These are phyloP conservation scores for Olyra latifolia DNA, from an alignment of 176 grass and related monocot species.

Conservation along the genomic window DNA sequence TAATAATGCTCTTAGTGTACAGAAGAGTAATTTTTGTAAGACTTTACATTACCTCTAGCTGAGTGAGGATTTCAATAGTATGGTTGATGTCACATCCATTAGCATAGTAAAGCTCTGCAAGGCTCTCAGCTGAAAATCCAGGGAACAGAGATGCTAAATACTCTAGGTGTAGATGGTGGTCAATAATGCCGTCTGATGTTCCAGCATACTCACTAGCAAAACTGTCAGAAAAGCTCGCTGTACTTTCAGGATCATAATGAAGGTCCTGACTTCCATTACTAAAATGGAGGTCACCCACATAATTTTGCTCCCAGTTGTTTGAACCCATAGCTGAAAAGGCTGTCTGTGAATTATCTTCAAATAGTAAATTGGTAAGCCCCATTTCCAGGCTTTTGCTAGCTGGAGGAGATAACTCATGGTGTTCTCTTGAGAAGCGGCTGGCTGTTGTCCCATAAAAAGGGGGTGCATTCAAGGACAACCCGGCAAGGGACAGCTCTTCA, in stretches of 20 bases:
- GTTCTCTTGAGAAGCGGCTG: conserved; percentile 44
- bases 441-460: conserved; percentile 50
- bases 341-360: conserved; percentile 55
- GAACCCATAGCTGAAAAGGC: conserved; percentile 48
- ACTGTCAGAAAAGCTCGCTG: conserved; percentile 49
- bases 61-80: conserved; percentile 80
- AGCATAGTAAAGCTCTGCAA: conserved; percentile 81
- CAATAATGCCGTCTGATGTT: conserved; percentile 42
- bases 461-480: conserved; percentile 68
- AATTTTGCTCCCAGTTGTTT: conserved; percentile 67
- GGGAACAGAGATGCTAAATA: conserved; percentile 82
- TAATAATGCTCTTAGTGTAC: background rate
- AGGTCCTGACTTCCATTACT: conserved; percentile 49
- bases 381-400: conserved; percentile 45
- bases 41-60: conserved; percentile 82
- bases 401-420: conserved; percentile 47
- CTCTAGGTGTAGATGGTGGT: conserved; percentile 47
- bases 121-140: conserved; percentile 83
- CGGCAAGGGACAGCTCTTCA: conserved; percentile 66
- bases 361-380: conserved; percentile 41
- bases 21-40: background rate
- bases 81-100: conserved; percentile 86
- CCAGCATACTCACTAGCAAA: conserved; percentile 55
- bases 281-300: conserved; percentile 40
- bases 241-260: conserved; percentile 51